phyloP scores from a whole-genome alignment of 176 grass and related monocot species.

The Zizania latifolia region DNA sequence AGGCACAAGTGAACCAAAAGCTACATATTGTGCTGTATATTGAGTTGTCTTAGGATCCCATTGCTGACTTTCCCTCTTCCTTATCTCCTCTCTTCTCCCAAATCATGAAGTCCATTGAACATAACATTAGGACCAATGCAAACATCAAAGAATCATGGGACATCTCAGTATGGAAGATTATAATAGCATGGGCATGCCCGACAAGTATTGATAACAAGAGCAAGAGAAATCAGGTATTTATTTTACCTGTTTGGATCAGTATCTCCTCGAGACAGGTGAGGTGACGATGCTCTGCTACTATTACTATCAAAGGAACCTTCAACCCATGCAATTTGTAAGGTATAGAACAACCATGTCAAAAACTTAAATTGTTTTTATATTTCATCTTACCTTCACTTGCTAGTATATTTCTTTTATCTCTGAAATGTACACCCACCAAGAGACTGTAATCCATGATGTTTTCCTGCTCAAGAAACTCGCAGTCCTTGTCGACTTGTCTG shows the following conservation, averaged over 20 bases:
- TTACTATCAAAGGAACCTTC: slow-evolving; percentile 67
- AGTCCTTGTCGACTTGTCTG: slow-evolving; percentile 94
- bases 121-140: neutral
- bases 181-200: neutral
- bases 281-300: slow-evolving; percentile 45
- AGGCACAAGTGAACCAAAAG: neutral
- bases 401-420: slow-evolving; percentile 49
- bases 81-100: neutral
- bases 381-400: slow-evolving; percentile 56
- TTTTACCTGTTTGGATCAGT: slow-evolving; percentile 74
- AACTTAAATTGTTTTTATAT: slow-evolving; percentile 7
- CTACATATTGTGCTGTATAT: neutral
- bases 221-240: neutral
- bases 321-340: slow-evolving; percentile 31
- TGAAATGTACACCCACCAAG: slow-evolving; percentile 92
- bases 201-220: neutral
- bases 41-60: neutral
- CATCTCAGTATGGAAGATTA: neutral
- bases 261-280: slow-evolving; percentile 65
- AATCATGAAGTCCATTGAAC: neutral
- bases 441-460: slow-evolving; percentile 99
- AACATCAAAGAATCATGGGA: neutral
- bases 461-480: slow-evolving; percentile 94
- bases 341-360: slow-evolving; percentile 19
- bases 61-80: neutral